Conservation (phyloP, 208 protist genomes). For the Leishmania lainsoni region DNA sequence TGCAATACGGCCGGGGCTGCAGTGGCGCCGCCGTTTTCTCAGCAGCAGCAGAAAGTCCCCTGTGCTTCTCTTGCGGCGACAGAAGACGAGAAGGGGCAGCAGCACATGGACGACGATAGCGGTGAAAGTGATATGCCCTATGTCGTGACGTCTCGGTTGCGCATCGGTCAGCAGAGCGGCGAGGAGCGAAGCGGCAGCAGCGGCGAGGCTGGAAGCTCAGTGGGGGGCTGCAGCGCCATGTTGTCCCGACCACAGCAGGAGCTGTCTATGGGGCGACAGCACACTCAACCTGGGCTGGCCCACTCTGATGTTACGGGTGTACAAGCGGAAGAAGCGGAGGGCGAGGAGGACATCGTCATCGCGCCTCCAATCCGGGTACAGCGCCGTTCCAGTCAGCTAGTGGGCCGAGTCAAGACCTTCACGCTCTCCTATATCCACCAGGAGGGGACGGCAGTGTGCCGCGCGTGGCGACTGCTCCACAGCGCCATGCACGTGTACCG, state of each 20-base stretch:
- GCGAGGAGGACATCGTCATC: constrained; percentile 8
- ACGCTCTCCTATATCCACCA: constrained; percentile 64
- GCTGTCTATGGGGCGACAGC: neutral
- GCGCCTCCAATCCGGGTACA: constrained; percentile 30
- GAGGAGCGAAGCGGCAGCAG: neutral
- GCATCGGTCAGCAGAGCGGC: neutral
- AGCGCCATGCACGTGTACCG: constrained; percentile 3
- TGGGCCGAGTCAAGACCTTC: constrained; percentile 62
- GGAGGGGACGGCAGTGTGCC: constrained; percentile 71
- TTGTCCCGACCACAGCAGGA: neutral
- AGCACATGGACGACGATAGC: neutral
- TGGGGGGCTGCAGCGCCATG: neutral
- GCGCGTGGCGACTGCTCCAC: constrained; percentile 75
- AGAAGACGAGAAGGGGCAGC: neutral
- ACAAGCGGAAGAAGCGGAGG: neutral
- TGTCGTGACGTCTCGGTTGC: neutral
- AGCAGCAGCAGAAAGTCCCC: neutral
- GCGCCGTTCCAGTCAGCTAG: constrained; percentile 23
- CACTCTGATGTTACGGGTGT: neutral
- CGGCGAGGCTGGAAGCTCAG: neutral
- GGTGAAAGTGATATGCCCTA: neutral
- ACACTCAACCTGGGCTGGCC: neutral
- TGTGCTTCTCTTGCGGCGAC: neutral
- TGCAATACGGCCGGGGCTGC: neutral
- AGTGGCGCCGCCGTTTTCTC: neutral